Base-by-base conservation (phyloP, 2,329 filamentous ascomycete genomes). In the Paradendryphiella salina region DNA sequence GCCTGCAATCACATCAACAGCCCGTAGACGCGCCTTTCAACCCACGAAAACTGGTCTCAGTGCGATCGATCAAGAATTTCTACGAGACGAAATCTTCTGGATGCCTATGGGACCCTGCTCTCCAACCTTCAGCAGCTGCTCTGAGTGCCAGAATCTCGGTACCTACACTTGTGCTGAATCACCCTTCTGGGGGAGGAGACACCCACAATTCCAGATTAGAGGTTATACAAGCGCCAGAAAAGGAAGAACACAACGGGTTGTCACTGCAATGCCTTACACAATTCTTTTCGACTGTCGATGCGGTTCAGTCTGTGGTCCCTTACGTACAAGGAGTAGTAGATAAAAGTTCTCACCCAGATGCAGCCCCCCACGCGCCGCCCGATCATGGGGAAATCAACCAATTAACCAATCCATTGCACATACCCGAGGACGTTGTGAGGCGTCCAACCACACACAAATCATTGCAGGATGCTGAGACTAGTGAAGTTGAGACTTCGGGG, bases 1-100 rank as follows among this genome's bases (percentile, higher is more conserved):
- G 15, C 44, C 28, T 31, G 51, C 13, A 32, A 28, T 41, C 46
- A 20, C 32, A 52, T 43, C 18, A 55, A 35, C 36, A 37, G 23
- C 37, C 49, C n/a, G 35, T 46, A 50, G 23, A 32, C 31, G n/a
- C 44, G 26, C 23, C 44, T 14, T 35, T 40, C 40, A 43, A 47
- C 50, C 54, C 54, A 29, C 44, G 44, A 31, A 66, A 61, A 23
- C 31, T 50, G 6, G 32, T 54, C 15, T 67, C 66, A n/a, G 65
- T 72, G 15, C 53, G 59, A 43, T 64, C 59, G 45, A 46, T 55
- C 37, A 71, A 61, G 38, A 53, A 56, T 6, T 65, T 69, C 45
- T 71, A 69, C 46, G 67, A 71, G 34, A 62, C 38, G 26, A 70
- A 63, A 56, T 55, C 57, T 14, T 56, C 56, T 4, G 55, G 64